phyloP scores from a whole-genome alignment of 176 grass and related monocot species.

The Tillandsia fasciculata region DNA sequence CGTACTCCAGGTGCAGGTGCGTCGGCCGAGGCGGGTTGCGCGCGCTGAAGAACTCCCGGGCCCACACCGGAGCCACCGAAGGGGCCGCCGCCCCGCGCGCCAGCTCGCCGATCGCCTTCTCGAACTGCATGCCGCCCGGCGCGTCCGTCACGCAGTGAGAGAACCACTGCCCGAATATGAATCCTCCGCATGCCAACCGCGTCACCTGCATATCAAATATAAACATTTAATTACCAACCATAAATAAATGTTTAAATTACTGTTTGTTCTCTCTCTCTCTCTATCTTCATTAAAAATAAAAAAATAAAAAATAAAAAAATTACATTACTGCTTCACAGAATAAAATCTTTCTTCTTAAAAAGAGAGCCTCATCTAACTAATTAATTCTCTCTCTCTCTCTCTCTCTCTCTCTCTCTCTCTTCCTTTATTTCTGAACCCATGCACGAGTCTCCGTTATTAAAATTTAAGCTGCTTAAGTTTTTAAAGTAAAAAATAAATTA shows the following conservation, averaged over 20 bases:
- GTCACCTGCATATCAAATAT: constrained; percentile 33
- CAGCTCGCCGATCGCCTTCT: constrained; percentile 48
- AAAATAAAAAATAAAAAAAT: neutral
- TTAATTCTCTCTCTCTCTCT: no score
- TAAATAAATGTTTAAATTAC: neutral
- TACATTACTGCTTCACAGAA: neutral
- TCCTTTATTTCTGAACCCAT: no score
- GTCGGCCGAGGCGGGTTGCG: constrained; percentile 13
- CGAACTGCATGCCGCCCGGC: constrained; percentile 52
- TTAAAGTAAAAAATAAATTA: neutral
- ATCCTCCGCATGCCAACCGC: constrained; percentile 44
- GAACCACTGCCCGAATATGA: constrained; percentile 55
- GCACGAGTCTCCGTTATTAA: no score
- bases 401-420: no score
- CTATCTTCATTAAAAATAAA: neutral
- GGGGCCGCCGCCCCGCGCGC: constrained; percentile 29
- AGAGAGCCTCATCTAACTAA: no score
- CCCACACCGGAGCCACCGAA: constrained; percentile 39
- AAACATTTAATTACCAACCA: neutral
- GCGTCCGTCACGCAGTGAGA: constrained; percentile 56
- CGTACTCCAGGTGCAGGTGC: constrained; percentile 53
- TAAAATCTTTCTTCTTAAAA: no score
- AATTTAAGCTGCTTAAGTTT: neutral
- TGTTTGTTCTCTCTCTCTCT: no score
- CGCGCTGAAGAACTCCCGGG: constrained; percentile 41